Conservation (phyloP, 306 rosid species). For the Ochetophila trinervis region DNA sequence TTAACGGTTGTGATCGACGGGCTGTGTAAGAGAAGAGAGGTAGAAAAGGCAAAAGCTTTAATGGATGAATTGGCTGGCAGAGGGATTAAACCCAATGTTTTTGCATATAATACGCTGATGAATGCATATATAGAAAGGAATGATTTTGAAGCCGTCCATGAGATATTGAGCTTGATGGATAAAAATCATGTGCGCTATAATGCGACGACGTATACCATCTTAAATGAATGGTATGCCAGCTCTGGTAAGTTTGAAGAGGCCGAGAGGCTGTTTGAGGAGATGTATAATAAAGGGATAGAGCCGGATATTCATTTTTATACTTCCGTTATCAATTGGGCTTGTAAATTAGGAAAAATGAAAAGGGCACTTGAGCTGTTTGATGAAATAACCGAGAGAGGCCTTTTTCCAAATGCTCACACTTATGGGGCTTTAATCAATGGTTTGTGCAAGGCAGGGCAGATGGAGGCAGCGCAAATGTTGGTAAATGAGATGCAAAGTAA, state of each 20-base stretch:
- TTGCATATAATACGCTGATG: slow-evolving; percentile 60
- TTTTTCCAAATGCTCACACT: slow-evolving; percentile 54
- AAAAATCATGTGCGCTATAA: slow-evolving; percentile 38
- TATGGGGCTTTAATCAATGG: slow-evolving; percentile 68
- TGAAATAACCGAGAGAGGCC: slow-evolving; percentile 49
- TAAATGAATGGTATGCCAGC: slow-evolving; percentile 57
- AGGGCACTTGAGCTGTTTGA: slow-evolving; percentile 68
- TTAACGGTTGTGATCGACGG: slow-evolving; percentile 62
- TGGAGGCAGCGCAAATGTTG: slow-evolving; percentile 66
- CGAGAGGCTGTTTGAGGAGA: slow-evolving; percentile 54
- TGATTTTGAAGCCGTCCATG: slow-evolving; percentile 42
- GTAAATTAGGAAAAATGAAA: slow-evolving; percentile 54
- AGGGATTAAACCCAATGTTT: slow-evolving; percentile 48
- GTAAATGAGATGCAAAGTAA: slow-evolving; percentile 63
- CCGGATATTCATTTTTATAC: slow-evolving; percentile 67
- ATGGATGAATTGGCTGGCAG: slow-evolving; percentile 44
- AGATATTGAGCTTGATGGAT: slow-evolving; percentile 56
- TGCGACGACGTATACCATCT: slow-evolving; percentile 46
- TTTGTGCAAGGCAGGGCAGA: slow-evolving; percentile 63
- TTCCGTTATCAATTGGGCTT: slow-evolving; percentile 62
- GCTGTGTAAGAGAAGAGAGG: slow-evolving; percentile 54
- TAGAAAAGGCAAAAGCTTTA: slow-evolving; percentile 51
- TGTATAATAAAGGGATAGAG: slow-evolving; percentile 43
- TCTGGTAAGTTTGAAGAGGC: slow-evolving; percentile 48
- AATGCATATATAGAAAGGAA: slow-evolving; percentile 49